phyloP scores from a whole-genome alignment of 257 asterid genomes.

The Jacaranda mimosifolia region DNA sequence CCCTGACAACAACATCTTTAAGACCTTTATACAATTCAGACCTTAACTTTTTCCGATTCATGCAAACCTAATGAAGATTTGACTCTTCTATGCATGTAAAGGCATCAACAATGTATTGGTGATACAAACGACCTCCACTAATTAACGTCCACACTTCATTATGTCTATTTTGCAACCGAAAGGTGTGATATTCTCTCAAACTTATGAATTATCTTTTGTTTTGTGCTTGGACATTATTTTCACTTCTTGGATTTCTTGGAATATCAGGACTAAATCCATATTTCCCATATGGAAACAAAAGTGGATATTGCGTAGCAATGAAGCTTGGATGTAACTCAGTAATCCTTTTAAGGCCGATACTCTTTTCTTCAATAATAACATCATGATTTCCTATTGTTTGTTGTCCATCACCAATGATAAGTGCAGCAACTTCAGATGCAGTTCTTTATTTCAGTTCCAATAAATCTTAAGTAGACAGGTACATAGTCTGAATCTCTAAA shows the following conservation, averaged over 20 bases:
- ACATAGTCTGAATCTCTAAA: not conserved
- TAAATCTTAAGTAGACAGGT: not conserved
- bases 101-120: not conserved
- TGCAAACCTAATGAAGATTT: not conserved
- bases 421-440: constrained; percentile 4
- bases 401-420: not conserved
- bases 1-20: not conserved
- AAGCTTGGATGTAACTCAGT: not conserved
- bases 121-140: not conserved
- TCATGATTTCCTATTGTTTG: not conserved
- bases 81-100: not conserved
- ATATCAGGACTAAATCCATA: not conserved
- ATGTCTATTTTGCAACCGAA: not conserved
- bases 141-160: not conserved
- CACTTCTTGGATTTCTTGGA: not conserved
- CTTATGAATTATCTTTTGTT: not conserved
- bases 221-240: not conserved
- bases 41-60: not conserved
- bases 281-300: not conserved
- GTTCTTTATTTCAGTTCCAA: not conserved
- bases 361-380: not conserved
- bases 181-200: not conserved
- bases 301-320: not conserved
- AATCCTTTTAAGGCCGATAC: not conserved
- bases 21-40: not conserved